Evolutionary conservation across 2,329 filamentous ascomycete species (phyloP), one percentile per base, ranked within the genome.

Genomic region (Arthroderma uncinatum): DNA sequence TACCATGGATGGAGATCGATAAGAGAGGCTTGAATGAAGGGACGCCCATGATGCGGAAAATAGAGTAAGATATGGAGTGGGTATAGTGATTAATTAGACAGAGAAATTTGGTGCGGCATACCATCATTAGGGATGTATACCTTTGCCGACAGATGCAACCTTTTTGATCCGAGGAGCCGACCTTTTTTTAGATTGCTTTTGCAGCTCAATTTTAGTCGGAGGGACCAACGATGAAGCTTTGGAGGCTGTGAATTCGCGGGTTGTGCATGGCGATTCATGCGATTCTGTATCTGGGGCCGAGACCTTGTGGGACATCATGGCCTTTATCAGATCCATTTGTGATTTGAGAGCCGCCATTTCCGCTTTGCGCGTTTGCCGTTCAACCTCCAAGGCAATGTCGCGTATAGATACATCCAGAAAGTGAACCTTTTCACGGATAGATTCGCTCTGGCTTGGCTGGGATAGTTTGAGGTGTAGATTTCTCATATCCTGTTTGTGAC

Each of bases 251-350:
- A 50, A 8, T n/a, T 50, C 25, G 4, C 14, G 10, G 8, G 47
- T 6, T 14, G 23, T 19, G 19, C 14, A 50, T 50, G n/a, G 1
- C 9, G 10, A n/a, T 16, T 50, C 28, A 2, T 2, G 12, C 12
- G 47, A 33, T 30, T 2, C 2, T 19, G 23, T 33, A 7, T 30
- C 47, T 30, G 6, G 14, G 4, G 23, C 8, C 7, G 19, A 23
- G 23, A 8, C 2, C 25, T 33, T 30, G 47, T 50, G 47, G 16
- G 47, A 33, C 12, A 50, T 14, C 47, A 50, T 34, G 6, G 25
- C n/a, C 16, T 50, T 25, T n/a, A 50, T 50, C 47, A 50, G 21
- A 36, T 36, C 30, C 54, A 56, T 23, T 28, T 56, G 40, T n/a
- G 28, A 34, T 34, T 50, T 48, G 9, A 56, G 54, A 36, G 40